A percentile compares a stretch with the other conserved stretches of the same genome.
Conservation (phyloP, 2,329 filamentous ascomycete species). For the Coleophoma eucalyptorum region DNA sequence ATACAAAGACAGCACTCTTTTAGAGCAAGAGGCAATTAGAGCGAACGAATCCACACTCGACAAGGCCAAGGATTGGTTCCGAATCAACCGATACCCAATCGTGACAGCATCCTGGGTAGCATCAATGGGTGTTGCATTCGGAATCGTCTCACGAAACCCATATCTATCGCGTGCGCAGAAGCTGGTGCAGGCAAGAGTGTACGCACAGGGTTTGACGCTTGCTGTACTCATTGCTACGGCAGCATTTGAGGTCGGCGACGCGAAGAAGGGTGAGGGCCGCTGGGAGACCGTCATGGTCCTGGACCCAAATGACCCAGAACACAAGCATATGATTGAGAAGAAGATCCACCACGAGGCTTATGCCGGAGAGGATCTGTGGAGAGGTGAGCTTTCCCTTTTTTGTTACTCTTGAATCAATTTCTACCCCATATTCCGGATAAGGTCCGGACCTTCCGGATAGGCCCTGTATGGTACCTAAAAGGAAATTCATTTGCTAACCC, state of each 20-base stretch:
- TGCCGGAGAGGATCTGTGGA: constrained; percentile 90
- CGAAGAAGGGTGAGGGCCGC: constrained; percentile 67
- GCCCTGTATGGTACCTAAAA: too few species aligned
- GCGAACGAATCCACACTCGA: constrained; percentile 47
- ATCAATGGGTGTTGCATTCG: constrained; percentile 59
- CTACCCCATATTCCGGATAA: too few species aligned
- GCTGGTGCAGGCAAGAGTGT: constrained; percentile 72
- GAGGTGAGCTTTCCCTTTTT: constrained; percentile 49
- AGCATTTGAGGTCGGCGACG: constrained; percentile 70
- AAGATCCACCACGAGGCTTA: constrained; percentile 83
- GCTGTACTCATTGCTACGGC: constrained; percentile 64
- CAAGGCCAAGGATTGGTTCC: constrained; percentile 68
- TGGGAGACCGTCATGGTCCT: constrained; percentile 83
- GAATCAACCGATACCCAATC: constrained; percentile 65
- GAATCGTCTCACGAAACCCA: constrained; percentile 58
- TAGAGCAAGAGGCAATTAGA: constrained; percentile 10
- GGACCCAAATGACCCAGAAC: constrained; percentile 77
- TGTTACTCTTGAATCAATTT: not conserved
- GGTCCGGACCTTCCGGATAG: too few species aligned
- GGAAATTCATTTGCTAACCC: constrained; percentile 10
- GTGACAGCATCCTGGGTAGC: constrained; percentile 65
- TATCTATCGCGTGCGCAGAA: constrained; percentile 64
- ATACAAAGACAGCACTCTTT: constrained; percentile 24
- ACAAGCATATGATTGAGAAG: constrained; percentile 83
- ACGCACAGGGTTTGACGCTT: constrained; percentile 68